These are phyloP conservation scores for Acephala macrosclerotiorum DNA, from an alignment of 2,329 filamentous ascomycete species.

Conservation along the genomic window DNA sequence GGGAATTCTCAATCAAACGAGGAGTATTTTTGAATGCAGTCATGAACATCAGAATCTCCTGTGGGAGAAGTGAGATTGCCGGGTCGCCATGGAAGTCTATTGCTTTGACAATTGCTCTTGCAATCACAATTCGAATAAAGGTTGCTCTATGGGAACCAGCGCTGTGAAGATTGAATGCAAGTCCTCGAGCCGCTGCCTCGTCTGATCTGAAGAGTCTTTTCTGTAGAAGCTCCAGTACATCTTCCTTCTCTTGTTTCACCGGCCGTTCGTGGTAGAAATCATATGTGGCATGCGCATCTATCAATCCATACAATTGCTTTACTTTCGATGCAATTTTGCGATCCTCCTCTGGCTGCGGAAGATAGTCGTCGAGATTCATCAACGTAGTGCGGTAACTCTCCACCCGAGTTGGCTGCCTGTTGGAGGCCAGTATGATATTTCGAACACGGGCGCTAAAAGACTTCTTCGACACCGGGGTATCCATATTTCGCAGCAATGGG, in stretches of 20 bases:
- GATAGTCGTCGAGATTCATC: slow-evolving; percentile 5
- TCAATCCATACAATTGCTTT: neutral
- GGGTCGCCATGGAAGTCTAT: neutral
- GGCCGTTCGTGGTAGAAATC: neutral
- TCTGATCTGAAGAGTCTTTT: slow-evolving; percentile 5
- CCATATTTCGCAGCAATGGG: neutral
- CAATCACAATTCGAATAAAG: slow-evolving; percentile 6
- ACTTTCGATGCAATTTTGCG: slow-evolving; percentile 5
- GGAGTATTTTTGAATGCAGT: slow-evolving; percentile 1
- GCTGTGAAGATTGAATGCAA: neutral
- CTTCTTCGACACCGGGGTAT: neutral
- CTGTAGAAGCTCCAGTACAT: neutral
- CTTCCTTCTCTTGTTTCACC: neutral
- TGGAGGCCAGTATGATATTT: neutral
- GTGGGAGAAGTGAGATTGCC: neutral
- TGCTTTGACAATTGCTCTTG: neutral
- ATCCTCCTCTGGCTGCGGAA: slow-evolving; percentile 7
- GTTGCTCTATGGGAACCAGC: neutral
- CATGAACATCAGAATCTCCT: slow-evolving; percentile 1
- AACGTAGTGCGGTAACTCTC: slow-evolving; percentile 5
- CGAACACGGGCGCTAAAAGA: neutral
- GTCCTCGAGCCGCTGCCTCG: neutral
- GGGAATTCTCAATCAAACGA: neutral
- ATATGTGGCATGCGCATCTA: neutral
- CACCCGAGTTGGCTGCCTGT: slow-evolving; percentile 3